Evolutionary conservation across 2,329 filamentous ascomycete genomes (phyloP).

Genomic region (Cladobotryum protrusum): DNA sequence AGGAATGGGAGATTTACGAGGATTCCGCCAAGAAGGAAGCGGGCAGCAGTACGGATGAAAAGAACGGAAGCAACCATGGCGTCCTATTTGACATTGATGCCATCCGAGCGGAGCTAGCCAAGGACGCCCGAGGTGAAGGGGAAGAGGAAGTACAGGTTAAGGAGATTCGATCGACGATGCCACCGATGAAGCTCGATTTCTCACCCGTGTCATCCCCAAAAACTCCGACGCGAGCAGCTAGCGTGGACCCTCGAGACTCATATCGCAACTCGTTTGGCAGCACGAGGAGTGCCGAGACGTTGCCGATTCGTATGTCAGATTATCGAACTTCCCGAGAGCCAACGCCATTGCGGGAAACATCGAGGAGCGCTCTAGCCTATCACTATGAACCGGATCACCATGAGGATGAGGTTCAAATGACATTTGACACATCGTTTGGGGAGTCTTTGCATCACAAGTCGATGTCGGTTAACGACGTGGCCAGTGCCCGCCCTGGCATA

Average conservation of each 20-base stretch:
- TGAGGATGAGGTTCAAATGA: conserved; percentile 58
- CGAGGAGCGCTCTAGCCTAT: conserved; percentile 12
- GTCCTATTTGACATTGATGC: conserved; percentile 95
- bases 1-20: conserved; percentile 92
- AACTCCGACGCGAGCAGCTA: conserved; percentile 17
- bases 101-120: conserved; percentile 77
- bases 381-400: conserved; percentile 33
- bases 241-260: conserved; percentile 13
- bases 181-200: conserved; percentile 77
- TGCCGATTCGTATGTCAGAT: conserved; percentile 21
- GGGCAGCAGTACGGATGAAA: conserved; percentile 37
- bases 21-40: conserved; percentile 45
- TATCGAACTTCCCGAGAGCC: conserved; percentile 12
- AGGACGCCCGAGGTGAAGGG: conserved; percentile 52
- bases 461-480: conserved; percentile 20
- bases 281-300: conserved; percentile 41
- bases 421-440: conserved; percentile 60
- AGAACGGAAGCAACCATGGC: conserved; percentile 46
- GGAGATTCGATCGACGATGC: conserved; percentile 81
- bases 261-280: conserved; percentile 29
- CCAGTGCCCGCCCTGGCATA: conserved; percentile 18
- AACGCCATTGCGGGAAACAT: background rate
- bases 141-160: conserved; percentile 54
- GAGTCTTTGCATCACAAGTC: conserved; percentile 3
- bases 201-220: conserved; percentile 26